These are phyloP conservation scores for Aristolochia contorta DNA, from an alignment of 164 flowering plant species.

Conservation along the genomic window DNA sequence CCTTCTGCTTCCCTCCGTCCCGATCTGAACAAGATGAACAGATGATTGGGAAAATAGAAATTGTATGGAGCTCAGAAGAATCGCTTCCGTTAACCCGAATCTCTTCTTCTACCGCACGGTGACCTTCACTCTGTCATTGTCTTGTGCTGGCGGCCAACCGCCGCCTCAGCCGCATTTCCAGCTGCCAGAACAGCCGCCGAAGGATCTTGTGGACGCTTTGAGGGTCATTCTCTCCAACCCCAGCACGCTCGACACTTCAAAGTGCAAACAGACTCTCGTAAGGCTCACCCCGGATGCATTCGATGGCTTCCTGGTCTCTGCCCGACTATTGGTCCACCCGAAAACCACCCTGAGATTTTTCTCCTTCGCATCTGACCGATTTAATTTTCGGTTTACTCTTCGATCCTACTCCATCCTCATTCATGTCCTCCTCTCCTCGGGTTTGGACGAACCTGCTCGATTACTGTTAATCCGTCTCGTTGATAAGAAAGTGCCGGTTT, in stretches of 20 bases:
- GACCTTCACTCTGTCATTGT: conserved; percentile 17
- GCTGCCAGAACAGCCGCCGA: conserved; percentile 5
- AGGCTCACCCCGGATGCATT: conserved; percentile 35
- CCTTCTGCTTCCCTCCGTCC: background rate
- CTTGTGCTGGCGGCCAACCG: conserved; percentile 9
- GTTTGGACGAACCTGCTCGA: conserved; percentile 38
- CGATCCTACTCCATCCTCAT: conserved; percentile 56
- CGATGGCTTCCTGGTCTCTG: conserved; percentile 29
- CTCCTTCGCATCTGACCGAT: conserved; percentile 28
- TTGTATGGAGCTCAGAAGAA: background rate
- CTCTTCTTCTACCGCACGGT: conserved; percentile 3
- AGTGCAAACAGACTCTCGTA: conserved; percentile 25
- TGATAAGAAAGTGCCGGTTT: conserved; percentile 40
- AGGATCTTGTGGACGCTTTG: conserved; percentile 18
- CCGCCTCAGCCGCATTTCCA: conserved; percentile 6
- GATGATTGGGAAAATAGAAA: too few species aligned
- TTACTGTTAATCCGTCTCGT: conserved; percentile 56
- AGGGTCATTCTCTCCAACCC: conserved; percentile 38
- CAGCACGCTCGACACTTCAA: conserved; percentile 27
- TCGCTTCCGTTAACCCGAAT: background rate
- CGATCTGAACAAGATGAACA: background rate
- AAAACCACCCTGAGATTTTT: conserved; percentile 52
- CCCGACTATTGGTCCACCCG: conserved; percentile 30
- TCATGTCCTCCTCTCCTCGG: conserved; percentile 31
- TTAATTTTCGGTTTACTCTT: conserved; percentile 36